phyloP scores from a whole-genome alignment of 2,329 filamentous ascomycete genomes.

The Chalaropsis ovoidea region DNA sequence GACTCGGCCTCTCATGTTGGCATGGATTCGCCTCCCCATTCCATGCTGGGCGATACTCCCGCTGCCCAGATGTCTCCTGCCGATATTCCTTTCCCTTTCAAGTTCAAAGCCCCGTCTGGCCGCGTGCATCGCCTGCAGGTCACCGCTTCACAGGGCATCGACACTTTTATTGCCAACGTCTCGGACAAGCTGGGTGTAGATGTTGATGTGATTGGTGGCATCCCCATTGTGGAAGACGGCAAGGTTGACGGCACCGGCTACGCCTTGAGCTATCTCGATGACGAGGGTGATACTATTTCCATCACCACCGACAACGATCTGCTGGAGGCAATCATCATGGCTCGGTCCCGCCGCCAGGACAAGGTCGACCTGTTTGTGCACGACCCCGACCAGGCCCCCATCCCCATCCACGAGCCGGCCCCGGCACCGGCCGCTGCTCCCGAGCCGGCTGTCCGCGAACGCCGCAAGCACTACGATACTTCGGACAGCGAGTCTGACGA shows the following conservation, averaged over 20 bases:
- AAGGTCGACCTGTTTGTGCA: slow-evolving; percentile 98
- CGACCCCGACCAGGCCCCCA: slow-evolving; percentile 78
- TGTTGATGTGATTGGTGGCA: slow-evolving; percentile 71
- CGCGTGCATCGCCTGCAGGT: slow-evolving; percentile 89
- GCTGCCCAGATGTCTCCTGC: slow-evolving; percentile 48
- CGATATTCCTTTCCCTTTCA: slow-evolving; percentile 86
- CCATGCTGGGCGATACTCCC: slow-evolving; percentile 42
- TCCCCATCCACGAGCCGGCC: slow-evolving; percentile 35
- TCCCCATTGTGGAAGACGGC: slow-evolving; percentile 67
- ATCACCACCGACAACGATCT: slow-evolving; percentile 94
- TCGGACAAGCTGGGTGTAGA: slow-evolving; percentile 77
- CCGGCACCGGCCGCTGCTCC: slow-evolving; percentile 42
- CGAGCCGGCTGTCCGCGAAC: slow-evolving; percentile 39
- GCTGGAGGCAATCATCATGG: slow-evolving; percentile 76
- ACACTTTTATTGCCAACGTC: slow-evolving; percentile 66
- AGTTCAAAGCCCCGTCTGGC: slow-evolving; percentile 95
- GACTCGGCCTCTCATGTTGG: slow-evolving; percentile 93
- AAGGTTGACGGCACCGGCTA: slow-evolving; percentile 69
- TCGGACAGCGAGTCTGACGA: slow-evolving; percentile 52
- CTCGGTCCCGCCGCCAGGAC: slow-evolving; percentile 65
- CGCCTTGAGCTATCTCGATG: slow-evolving; percentile 89
- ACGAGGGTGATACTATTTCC: slow-evolving; percentile 91
- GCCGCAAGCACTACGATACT: slow-evolving; percentile 39
- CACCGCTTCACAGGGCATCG: slow-evolving; percentile 66
- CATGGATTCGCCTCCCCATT: slow-evolving; percentile 63